phyloP scores from a whole-genome alignment of 140 eudicot species.

The Oenanthe javanica region DNA sequence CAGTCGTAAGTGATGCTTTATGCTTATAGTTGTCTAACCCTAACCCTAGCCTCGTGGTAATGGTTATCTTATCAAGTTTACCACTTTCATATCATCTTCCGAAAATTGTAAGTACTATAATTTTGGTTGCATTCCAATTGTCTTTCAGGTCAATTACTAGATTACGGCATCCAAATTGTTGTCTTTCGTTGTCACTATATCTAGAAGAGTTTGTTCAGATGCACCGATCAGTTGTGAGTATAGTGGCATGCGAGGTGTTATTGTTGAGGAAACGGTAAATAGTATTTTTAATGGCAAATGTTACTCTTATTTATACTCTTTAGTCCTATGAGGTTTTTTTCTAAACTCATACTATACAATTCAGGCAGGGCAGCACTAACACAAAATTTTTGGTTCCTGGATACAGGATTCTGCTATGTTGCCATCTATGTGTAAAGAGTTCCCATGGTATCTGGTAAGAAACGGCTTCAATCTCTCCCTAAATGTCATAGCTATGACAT shows the following conservation, averaged over 20 bases:
- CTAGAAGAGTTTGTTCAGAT: conserved; percentile 93
- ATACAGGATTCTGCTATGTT: conserved; percentile 95
- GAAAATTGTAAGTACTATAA: background rate
- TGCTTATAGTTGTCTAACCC: background rate
- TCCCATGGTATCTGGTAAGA: conserved; percentile 91
- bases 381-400: conserved; percentile 99
- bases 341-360: conserved; percentile 1
- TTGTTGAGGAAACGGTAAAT: conserved; percentile 91
- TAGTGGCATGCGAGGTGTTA: conserved; percentile 90
- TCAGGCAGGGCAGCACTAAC: conserved; percentile 95
- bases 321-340: background rate
- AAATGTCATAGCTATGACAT: background rate
- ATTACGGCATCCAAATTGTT: conserved; percentile 67
- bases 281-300: conserved; percentile 1
- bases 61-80: background rate
- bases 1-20: too few relatives aligned
- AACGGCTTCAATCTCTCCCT: background rate
- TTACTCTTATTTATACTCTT: background rate
- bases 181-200: conserved; percentile 82
- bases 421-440: conserved; percentile 88
- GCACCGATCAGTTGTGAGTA: conserved; percentile 81
- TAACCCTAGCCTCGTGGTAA: background rate
- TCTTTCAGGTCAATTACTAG: conserved; percentile 66
- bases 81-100: background rate
- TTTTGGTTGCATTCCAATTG: background rate